Evolutionary conservation across 805 yeast genomes (phyloP), one percentile per base, ranked within the genome.

Genomic region (Candida ovalis): DNA sequence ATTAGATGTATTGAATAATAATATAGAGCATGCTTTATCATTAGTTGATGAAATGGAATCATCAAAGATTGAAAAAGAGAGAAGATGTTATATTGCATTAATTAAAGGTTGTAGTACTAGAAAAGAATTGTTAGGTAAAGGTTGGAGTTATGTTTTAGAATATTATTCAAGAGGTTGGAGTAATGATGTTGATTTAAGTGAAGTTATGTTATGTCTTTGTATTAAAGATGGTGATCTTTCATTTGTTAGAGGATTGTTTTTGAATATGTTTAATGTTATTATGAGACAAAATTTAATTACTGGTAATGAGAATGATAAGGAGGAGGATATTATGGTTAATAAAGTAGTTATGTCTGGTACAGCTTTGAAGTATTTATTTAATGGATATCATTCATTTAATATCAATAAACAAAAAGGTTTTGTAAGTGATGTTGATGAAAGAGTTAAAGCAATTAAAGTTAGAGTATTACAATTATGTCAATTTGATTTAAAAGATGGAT

Each of bases 71-170:
- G 15, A 25, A 27, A 17, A n/a, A 24, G 33, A 40, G 52, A 67
- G 17, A 53, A 53, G 27, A 38, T 48, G 2, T 39, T 62, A 8
- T 47, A 52, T 17, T 76, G 77, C 81, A 0, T 64, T 89, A 27
- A 87, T 91, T 0, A 74, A 77, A 53, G 88, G 90, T 0, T 88
- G 95, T 61, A 68, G 85, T 2, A 70, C 78, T 12, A 71, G 82
- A 33, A 64, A 67, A 2, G 69, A 72, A 13, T 72, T 78, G 48
- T 66, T 74, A 10, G 57, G 70, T 33, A 70, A 73, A 53, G 96
- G 96, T 0, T 92, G 97, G 97, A 77, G 78, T 46, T 84, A 80
- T 56, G 78, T 91, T 46, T 74, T 83, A 51, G 82, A 86, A 53
- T 80, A 87, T 49, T 73, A 81, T 55, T 72, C 76, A 15, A 49